phyloP scores from a whole-genome alignment of 345 rosid genomes.

The Chamaenerion angustifolium region DNA sequence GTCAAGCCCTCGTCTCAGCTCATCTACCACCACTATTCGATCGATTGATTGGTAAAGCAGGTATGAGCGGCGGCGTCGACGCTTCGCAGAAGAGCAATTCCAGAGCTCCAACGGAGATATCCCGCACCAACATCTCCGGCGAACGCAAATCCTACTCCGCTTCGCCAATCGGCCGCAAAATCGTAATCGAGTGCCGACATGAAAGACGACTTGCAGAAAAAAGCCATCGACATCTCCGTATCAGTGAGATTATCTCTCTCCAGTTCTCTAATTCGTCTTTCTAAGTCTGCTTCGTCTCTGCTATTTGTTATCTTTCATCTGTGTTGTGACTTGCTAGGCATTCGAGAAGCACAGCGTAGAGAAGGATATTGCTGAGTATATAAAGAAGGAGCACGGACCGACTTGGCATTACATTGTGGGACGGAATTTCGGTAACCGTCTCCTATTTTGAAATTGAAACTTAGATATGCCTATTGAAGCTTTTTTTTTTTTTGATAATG shows the following conservation, averaged over 20 bases:
- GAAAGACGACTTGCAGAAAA: conserved; percentile 87
- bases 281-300: no score
- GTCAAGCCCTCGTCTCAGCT: no score
- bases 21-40: no score
- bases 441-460: background rate
- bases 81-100: no score
- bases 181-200: conserved; percentile 83
- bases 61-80: no score
- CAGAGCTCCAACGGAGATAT: no score
- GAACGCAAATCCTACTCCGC: conserved; percentile 9
- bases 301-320: background rate
- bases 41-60: no score
- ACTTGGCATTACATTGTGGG: conserved; percentile 99
- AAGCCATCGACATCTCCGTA: conserved; percentile 68
- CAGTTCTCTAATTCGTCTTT: background rate
- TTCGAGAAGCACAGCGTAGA: conserved; percentile 67
- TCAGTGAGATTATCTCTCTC: conserved; percentile 24
- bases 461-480: no score
- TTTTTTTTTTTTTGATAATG: no score
- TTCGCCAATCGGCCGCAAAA: conserved; percentile 35
- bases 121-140: no score
- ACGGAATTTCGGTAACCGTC: conserved; percentile 72
- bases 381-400: conserved; percentile 92
- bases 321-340: conserved; percentile 25
- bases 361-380: conserved; percentile 92